Evolutionary conservation across 495 filamentous ascomycete species (phyloP), one percentile per base, ranked within the genome.

Genomic region (Neurospora sp.): DNA sequence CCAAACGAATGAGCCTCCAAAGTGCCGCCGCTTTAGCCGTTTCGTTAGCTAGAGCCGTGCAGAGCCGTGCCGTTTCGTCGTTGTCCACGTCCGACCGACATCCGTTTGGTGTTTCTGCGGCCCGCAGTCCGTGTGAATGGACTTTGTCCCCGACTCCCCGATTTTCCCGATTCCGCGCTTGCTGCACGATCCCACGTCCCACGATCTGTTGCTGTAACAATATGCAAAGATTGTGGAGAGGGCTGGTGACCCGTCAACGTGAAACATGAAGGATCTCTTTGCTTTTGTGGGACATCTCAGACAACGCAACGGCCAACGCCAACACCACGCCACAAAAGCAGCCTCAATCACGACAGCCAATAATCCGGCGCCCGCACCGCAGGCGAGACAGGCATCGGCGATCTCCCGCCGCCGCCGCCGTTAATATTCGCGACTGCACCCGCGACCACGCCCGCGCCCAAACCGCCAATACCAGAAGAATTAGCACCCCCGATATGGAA

Each of bases 401-500:
- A 61, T 61, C 53, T 61, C 12, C 53, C 53, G 12, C 20, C 47
- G 22, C 20, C 47, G 22, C 22, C 12, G 22, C 27, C 53, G 53
- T 65, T 65, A 16, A 65, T 31, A 31, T 35, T 65, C 53, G 53
- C 53, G 18, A 65, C 53, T 27, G 27, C 27, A 18, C 74, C 44
- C 73, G 79, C 41, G 71, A 65, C 39, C 20, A 77, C 18, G 18
- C 42, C 18, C 42, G 18, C 42, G 42, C 18, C 42, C 75, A 77
- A 8, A 70, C 71, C 22, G 71, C 69, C 68, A 12, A 70, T 71
- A 35, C 35, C 41, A 39, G 65, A 71, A 70, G 53, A 31, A 35
- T 74, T 71, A 4, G 74, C 69, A 42, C 71, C 70, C 59, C 71
- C 77, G n/a, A 82, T 77, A n/a, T 75, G 79, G 45, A 85, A 81